phyloP scores from a whole-genome alignment of 768 basidiomycete species.

The Calvatia gigantea region DNA sequence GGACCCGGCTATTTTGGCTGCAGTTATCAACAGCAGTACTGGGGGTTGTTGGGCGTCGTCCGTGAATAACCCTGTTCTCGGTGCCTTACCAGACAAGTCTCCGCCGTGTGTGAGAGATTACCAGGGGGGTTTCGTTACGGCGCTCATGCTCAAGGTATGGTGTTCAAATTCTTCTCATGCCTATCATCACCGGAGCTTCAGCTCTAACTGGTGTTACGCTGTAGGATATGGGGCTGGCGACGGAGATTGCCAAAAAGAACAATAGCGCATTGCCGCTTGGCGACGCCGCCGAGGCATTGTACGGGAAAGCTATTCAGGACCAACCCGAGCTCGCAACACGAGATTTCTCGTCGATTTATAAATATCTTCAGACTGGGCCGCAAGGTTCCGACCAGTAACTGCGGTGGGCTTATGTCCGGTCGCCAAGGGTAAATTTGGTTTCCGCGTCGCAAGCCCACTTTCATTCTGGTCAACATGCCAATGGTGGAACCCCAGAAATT shows the following conservation, averaged over 20 bases:
- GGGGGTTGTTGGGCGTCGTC: slow-evolving; percentile 82
- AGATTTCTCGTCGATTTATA: slow-evolving; percentile 83
- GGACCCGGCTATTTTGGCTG: slow-evolving; percentile 69
- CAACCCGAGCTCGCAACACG: slow-evolving; percentile 60
- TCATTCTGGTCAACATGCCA: neutral
- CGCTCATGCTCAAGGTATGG: slow-evolving; percentile 76
- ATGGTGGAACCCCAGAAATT: neutral
- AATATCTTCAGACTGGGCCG: slow-evolving; percentile 41
- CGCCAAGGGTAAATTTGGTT: neutral
- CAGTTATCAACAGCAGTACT: slow-evolving; percentile 83
- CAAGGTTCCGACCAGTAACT: slow-evolving; percentile 13
- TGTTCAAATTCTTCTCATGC: slow-evolving; percentile 1
- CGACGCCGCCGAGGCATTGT: slow-evolving; percentile 58
- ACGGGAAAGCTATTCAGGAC: slow-evolving; percentile 47
- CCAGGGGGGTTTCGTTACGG: slow-evolving; percentile 82
- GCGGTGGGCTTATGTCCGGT: slow-evolving; percentile 10
- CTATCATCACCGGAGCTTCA: neutral
- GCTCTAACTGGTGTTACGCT: neutral
- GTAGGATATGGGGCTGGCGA: slow-evolving; percentile 85
- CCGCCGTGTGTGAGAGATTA: slow-evolving; percentile 83
- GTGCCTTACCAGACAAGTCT: slow-evolving; percentile 62
- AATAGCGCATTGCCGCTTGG: slow-evolving; percentile 62
- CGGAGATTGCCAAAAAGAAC: slow-evolving; percentile 49
- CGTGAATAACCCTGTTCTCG: slow-evolving; percentile 85
- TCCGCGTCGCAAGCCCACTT: neutral